Conservation (phyloP, 371 early-diverging fungal genomes). For the Rhizopus microsporus region DNA sequence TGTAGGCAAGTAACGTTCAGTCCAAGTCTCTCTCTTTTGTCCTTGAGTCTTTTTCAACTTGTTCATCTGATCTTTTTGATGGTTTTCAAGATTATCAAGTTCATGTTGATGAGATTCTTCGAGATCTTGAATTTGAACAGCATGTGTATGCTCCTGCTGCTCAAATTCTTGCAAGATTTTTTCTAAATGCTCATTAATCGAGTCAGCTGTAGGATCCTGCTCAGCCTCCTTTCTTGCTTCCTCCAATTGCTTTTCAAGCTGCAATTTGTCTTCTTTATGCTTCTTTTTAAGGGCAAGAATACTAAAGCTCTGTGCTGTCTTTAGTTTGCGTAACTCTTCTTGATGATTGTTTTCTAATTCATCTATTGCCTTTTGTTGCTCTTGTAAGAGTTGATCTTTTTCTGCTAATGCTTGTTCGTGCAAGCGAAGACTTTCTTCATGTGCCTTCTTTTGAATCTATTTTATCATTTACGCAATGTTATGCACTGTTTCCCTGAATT, state of each 20-base stretch:
- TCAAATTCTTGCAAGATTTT: conserved; percentile 79
- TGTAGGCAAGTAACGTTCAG: conserved; percentile 37
- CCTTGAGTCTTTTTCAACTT: conserved; percentile 31
- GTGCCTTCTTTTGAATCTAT: conserved; percentile 38
- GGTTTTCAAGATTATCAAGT: conserved; percentile 30
- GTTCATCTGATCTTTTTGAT: conserved; percentile 39
- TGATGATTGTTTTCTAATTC: conserved; percentile 27
- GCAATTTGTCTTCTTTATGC: conserved; percentile 39
- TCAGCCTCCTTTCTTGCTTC: conserved; percentile 32
- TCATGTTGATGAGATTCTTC: conserved; percentile 44
- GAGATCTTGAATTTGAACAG: conserved; percentile 40
- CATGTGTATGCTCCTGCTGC: conserved; percentile 40
- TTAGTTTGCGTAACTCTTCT: conserved; percentile 30
- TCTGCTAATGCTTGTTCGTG: conserved; percentile 45
- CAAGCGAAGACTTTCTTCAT: conserved; percentile 42
- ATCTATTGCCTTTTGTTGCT: conserved; percentile 34
- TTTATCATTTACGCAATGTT: neutral
- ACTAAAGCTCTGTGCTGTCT: conserved; percentile 28
- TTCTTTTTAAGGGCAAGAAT: conserved; percentile 33
- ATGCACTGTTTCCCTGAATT: neutral
- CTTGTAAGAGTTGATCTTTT: conserved; percentile 37
- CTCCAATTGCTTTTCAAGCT: conserved; percentile 32
- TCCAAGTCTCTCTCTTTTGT: conserved; percentile 30
- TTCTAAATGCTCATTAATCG: conserved; percentile 76
- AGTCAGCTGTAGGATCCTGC: conserved; percentile 25